Base-by-base conservation (phyloP, 768 basidiomycete species). In the Pulveroboletus sp. region DNA sequence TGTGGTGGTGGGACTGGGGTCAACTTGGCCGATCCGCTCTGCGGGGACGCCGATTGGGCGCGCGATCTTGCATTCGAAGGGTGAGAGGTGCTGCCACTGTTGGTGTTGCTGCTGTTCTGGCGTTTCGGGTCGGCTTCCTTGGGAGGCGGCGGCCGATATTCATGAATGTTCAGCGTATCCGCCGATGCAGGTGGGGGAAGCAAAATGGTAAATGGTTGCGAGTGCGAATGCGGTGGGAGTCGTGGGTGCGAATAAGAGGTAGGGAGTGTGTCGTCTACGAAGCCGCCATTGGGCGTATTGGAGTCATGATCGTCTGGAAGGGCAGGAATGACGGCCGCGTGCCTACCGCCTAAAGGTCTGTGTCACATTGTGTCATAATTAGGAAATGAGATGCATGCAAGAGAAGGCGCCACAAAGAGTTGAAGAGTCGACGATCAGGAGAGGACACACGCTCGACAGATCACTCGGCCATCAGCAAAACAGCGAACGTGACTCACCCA, bases 251-350 rank as follows among this genome's bases (percentile, higher is more conserved):
- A 24, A 41, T 51, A 68, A 30, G 56, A 52, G 23, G 46, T 20
- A 11, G n/a, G n/a, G n/a, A n/a, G n/a, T n/a, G 51, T 48, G n/a
- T 67, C 65, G 19, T 68, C 61, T 43, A 54, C 41, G 20, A 54
- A 55, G 8, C 60, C 58, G 23, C 63, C 64, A 12, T 48, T 54
- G 31, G 58, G 54, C 11, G 74, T 58, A 71, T 63, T 16, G 72
- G 73, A 3, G 43, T 82, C 80, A 38, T 81, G 83, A 47, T 87
- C 86, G 61, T 89, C 88, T 8, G 86, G 85, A 6, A 89, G 72
- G 0, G 87, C 87, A 39, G 87, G 87, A 43, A 85, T 85, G 46
- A 90, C 88, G 53, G 86, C 82, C 31, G 88, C 89, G 57, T 90
- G 89, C 32, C 89, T 76, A 58, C 89, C 88, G 47, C 89, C 88